Evolutionary conservation across 306 rosid genomes (phyloP), one percentile per base, ranked within the genome.

Genomic region (Citrullus colocynthis): DNA sequence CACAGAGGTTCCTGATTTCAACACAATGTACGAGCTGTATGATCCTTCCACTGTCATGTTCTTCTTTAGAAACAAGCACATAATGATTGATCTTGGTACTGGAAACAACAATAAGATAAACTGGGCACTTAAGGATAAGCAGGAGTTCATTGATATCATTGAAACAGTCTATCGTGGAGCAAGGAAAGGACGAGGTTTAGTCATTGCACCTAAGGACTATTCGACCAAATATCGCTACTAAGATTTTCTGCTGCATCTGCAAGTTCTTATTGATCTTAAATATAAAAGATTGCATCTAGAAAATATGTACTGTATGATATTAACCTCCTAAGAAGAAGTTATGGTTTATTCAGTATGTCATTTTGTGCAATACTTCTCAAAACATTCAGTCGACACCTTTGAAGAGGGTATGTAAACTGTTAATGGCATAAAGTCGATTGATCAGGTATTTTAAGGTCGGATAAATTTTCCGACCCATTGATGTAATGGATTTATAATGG

Each of bases 51-150:
- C 97, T 0, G 91, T 95, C 7, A 92, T 95, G 99, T 95, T 95
- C 83, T 95, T 95, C 88, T 92, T 92, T 81, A 86, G 97, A 85
- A 95, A 95, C 91, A 95, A 92, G 81, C 97, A 95, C 88, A 95
- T 95, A 44, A 95, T 95, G 99, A 95, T 95, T 56, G 97, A 95
- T 39, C 99, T 95, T 71, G 97, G 99, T 34, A 95, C 99, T 11
- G 97, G 98, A n/a, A 95, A 92, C 88, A 95, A 95, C 90, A 95
- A 95, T 85, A 95, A 95, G 91, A 95, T 95, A 72, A 95, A 95
- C 73, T 92, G 97, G 97, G 99, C 97, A 61, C 91, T 95, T 59
- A 92, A 95, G 91, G 96, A 95, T 86, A 95, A 95, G 86, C 98
- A 95, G 65, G 97, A 95, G 83, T 95, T 95, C 89, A 87, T 95